Percentiles rank a stretch among this genome's conserved stretches.
Conservation (phyloP, 257 asterid species). For the Penstemon barbatus region DNA sequence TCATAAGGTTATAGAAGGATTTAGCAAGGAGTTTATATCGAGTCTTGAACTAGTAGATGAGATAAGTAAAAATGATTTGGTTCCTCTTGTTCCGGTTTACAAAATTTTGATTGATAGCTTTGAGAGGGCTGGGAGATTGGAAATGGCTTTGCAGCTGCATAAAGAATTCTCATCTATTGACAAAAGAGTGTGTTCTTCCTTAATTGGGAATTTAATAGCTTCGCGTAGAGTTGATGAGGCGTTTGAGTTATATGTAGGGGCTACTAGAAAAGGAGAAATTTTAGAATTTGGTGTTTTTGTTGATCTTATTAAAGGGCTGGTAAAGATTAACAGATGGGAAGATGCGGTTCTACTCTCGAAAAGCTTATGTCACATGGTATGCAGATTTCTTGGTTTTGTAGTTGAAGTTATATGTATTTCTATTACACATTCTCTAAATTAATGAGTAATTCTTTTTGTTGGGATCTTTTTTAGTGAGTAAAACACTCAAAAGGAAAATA, state of each 20-base stretch:
- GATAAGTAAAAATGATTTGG: slow-evolving; percentile 43
- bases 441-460: not conserved
- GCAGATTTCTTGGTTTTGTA: slow-evolving; percentile 23
- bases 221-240: slow-evolving; percentile 64
- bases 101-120: slow-evolving; percentile 71
- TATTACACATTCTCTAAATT: not conserved
- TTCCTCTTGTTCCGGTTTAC: slow-evolving; percentile 66
- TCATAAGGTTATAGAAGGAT: slow-evolving; percentile 78
- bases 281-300: slow-evolving; percentile 60
- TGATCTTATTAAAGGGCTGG: slow-evolving; percentile 68
- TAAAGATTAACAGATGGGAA: slow-evolving; percentile 63
- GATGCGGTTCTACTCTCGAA: slow-evolving; percentile 73
- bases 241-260: slow-evolving; percentile 60
- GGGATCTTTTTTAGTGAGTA: too few species aligned
- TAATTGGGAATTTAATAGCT: slow-evolving; percentile 56
- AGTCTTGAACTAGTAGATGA: slow-evolving; percentile 73
- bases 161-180: slow-evolving; percentile 46
- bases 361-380: slow-evolving; percentile 71
- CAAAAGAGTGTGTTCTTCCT: slow-evolving; percentile 50
- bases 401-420: not conserved
- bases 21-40: slow-evolving; percentile 62
- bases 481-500: too few species aligned
- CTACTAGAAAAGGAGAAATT: slow-evolving; percentile 54
- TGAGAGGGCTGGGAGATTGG: slow-evolving; percentile 75
- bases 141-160: slow-evolving; percentile 67